Base-by-base conservation (phyloP, 768 basidiomycete species). In the Auriscalpium vulgare region DNA sequence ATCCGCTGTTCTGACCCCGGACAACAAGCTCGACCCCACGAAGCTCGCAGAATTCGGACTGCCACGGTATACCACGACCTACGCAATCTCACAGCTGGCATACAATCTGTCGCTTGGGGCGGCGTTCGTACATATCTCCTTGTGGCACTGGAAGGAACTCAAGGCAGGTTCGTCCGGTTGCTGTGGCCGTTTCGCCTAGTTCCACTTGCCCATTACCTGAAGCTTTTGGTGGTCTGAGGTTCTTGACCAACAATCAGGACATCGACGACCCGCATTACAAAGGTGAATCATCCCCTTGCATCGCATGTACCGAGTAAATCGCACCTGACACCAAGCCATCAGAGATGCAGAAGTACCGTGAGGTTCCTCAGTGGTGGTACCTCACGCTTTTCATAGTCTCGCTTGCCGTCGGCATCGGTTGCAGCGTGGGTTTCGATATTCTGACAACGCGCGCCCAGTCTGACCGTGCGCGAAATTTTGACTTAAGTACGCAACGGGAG, bases 361-460 rank as follows among this genome's bases (percentile, higher is more conserved):
- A 81, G 61, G 80, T 80, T 1, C 80, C 80, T 10, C 75, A 77
- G 59, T 81, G 75, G 76, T 79, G 74, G 63, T 82, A 82, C 58
- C 66, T 66, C 2, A 37, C 63, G 10, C 60, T 82, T 11, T 79
- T 82, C 61, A 11, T 78, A 14, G 63, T 69, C 6, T 78, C 78
- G 1, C 61, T 82, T 23, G 75, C 59, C 10, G 65, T 82, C 10
- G 79, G 75, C 14, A 80, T 82, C 54, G 79, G 79, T 29, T 67
- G 71, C 62, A 66, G 66, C 57, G 65, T 71, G 62, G 34, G 69
- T 57, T n/a, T 4, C 37, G 34, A 48, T 56, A 2, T 37, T 61
- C 14, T 51, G 14, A 43, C 54, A 9, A 1, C 29, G 29, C 29
- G 29, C 29, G 29, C 29, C 13, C 3, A 14, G 13, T 5, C 35